These are phyloP conservation scores for Podospora sp. DNA, from an alignment of 495 filamentous ascomycete species.

Conservation along the genomic window DNA sequence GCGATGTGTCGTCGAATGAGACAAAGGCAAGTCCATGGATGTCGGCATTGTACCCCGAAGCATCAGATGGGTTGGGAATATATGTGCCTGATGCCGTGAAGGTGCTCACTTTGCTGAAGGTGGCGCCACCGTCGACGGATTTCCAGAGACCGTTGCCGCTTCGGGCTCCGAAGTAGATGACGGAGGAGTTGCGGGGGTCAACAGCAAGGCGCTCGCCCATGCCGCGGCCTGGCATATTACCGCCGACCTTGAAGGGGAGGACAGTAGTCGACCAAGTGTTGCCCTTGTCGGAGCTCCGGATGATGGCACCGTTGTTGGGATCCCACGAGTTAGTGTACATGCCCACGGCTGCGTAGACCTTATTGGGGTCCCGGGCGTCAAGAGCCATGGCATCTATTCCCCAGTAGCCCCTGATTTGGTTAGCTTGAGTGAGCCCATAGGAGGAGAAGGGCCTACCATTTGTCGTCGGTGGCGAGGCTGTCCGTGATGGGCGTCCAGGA, in stretches of 20 bases:
- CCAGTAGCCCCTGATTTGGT: constrained; percentile 50
- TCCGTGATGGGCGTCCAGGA: constrained; percentile 63
- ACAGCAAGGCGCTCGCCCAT: constrained; percentile 65
- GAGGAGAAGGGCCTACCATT: constrained; percentile 42
- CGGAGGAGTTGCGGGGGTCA: constrained; percentile 58
- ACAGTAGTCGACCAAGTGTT: constrained; percentile 49
- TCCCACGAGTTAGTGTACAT: constrained; percentile 64
- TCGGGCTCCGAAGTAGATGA: constrained; percentile 61
- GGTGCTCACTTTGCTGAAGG: constrained; percentile 56
- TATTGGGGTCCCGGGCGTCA: constrained; percentile 56
- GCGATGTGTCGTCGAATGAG: constrained; percentile 59
- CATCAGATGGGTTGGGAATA: constrained; percentile 48
- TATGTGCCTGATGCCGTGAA: constrained; percentile 58
- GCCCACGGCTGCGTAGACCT: constrained; percentile 60
- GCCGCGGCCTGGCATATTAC: constrained; percentile 68
- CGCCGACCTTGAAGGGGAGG: constrained; percentile 62
- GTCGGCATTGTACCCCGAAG: constrained; percentile 48
- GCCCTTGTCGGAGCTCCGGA: constrained; percentile 54
- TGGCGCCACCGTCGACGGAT: constrained; percentile 57
- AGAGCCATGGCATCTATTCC: constrained; percentile 61
- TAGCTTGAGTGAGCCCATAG: background rate
- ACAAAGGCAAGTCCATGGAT: constrained; percentile 57
- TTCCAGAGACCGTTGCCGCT: constrained; percentile 67
- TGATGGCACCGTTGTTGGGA: constrained; percentile 56
- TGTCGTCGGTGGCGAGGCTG: constrained; percentile 48